Evolutionary conservation across 306 rosid genomes (phyloP).

Genomic region (Sicyos edulis): DNA sequence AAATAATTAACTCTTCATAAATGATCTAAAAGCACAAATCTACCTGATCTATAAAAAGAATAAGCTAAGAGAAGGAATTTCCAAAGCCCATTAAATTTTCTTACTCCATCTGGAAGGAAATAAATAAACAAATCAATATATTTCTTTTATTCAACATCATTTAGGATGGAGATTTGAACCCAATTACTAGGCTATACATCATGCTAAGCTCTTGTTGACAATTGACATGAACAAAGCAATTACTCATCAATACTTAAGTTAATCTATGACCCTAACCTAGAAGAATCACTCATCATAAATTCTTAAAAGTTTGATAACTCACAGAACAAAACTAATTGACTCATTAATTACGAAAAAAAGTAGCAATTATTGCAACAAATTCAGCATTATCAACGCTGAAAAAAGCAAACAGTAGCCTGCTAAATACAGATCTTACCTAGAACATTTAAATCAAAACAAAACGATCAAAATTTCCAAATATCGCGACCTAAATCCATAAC

Average conservation of each 20-base stretch:
- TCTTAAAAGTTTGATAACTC: slow-evolving; percentile 15
- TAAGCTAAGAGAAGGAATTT: slow-evolving; percentile 10
- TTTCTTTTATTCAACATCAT: no score
- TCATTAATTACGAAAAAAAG: slow-evolving; percentile 15
- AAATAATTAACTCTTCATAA: not conserved
- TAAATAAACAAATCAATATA: slow-evolving; percentile 15
- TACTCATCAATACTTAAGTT: slow-evolving; percentile 5
- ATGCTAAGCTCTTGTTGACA: not conserved
- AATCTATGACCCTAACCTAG: not conserved
- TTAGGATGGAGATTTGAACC: no score
- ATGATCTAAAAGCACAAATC: slow-evolving; percentile 23
- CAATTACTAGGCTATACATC: no score
- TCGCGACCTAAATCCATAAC: slow-evolving; percentile 21
- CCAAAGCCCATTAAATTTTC: slow-evolving; percentile 25
- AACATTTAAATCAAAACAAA: slow-evolving; percentile 9
- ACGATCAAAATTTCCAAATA: slow-evolving; percentile 16
- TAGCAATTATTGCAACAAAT: slow-evolving; percentile 16
- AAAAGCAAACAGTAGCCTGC: slow-evolving; percentile 18
- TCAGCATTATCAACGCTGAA: slow-evolving; percentile 14
- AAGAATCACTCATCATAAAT: slow-evolving; percentile 11
- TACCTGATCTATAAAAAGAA: slow-evolving; percentile 30
- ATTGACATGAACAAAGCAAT: slow-evolving; percentile 16
- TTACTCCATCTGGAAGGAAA: slow-evolving; percentile 27
- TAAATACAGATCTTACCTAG: slow-evolving; percentile 20
- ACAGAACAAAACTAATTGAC: slow-evolving; percentile 3